Evolutionary conservation across 352 stramenopile genomes (phyloP).

Genomic region (Globisporangium cylindrosporum): DNA sequence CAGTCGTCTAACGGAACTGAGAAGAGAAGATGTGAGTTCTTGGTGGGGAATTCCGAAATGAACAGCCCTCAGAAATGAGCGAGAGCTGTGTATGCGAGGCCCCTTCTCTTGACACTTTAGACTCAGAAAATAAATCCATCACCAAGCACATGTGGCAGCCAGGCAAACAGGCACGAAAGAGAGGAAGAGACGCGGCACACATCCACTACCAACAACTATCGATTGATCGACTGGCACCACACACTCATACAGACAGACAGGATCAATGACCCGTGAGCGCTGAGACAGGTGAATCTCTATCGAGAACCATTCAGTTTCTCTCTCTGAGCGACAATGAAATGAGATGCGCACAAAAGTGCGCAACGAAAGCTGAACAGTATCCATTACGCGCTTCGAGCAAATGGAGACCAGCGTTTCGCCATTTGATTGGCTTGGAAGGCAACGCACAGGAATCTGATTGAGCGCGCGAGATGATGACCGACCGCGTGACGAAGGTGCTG

Average conservation of each 20-base stretch:
- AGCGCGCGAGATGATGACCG: not conserved
- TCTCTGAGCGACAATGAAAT: not conserved
- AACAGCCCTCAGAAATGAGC: not conserved
- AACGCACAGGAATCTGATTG: not conserved
- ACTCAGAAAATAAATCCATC: slow-evolving; percentile 1
- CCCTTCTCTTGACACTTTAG: not conserved
- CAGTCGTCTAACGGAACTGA: not conserved
- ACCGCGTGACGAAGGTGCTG: not conserved
- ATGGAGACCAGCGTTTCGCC: not conserved
- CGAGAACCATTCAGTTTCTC: not conserved
- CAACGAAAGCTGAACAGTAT: not conserved
- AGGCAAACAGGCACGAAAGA: not conserved
- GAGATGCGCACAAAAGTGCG: not conserved
- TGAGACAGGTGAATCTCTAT: not conserved
- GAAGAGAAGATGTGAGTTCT: not conserved
- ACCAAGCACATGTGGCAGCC: not conserved
- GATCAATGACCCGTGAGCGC: not conserved
- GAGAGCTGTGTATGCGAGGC: no score
- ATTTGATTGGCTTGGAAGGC: not conserved
- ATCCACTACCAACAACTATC: not conserved
- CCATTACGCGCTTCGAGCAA: not conserved
- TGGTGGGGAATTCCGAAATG: not conserved
- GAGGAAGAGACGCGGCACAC: not conserved
- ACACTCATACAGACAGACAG: not conserved
- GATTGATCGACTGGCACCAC: not conserved